These are phyloP conservation scores for Luffa aegyptiaca DNA, from an alignment of 306 rosid species.

Conservation along the genomic window DNA sequence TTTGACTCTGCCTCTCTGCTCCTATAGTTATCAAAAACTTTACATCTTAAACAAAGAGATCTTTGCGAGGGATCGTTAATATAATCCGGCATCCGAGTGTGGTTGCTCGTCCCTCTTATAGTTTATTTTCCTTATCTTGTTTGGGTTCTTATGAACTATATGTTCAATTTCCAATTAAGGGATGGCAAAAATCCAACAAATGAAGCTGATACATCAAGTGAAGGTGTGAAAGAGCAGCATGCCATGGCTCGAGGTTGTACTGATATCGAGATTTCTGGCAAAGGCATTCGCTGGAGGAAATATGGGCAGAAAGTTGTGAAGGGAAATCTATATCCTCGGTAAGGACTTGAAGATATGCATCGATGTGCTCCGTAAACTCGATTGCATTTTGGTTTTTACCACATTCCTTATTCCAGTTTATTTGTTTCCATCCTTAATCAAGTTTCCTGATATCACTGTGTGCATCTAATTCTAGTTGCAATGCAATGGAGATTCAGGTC, in stretches of 20 bases:
- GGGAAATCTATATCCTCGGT: conserved; percentile 92
- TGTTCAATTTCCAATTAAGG: conserved; percentile 29
- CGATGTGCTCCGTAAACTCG: neutral
- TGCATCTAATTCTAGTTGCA: neutral
- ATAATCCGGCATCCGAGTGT: neutral
- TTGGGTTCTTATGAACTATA: neutral
- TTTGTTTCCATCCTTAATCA: neutral
- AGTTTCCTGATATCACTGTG: neutral
- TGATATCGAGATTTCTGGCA: conserved; percentile 53
- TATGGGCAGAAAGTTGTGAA: conserved; percentile 95
- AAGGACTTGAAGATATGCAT: neutral
- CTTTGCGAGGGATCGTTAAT: neutral
- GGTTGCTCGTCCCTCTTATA: neutral
- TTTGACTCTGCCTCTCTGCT: neutral
- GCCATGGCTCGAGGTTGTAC: conserved; percentile 46
- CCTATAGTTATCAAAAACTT: neutral
- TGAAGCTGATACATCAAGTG: conserved; percentile 48
- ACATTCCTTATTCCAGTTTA: neutral
- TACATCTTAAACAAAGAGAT: neutral
- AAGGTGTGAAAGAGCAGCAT: conserved; percentile 42
- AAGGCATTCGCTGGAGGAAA: conserved; percentile 97
- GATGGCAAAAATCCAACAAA: conserved; percentile 43
- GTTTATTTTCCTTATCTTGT: neutral
- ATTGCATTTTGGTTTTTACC: neutral
- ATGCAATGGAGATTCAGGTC: neutral